Conservation (phyloP, 2,329 filamentous ascomycete species). For the Fusarium decemcellulare region DNA sequence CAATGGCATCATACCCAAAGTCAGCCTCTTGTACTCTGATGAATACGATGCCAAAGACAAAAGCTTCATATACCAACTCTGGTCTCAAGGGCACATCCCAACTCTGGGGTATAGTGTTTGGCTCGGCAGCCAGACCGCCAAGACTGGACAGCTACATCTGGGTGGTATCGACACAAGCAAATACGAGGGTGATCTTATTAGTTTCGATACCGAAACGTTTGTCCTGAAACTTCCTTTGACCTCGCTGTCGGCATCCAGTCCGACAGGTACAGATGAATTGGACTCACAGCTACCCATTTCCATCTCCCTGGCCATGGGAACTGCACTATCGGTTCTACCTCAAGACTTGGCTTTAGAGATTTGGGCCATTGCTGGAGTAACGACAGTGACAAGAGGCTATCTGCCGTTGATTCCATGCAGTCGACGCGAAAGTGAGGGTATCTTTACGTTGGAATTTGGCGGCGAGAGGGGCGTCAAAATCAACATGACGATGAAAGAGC, state of each 20-base stretch:
- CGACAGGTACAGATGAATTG: not conserved
- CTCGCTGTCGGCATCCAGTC: not conserved
- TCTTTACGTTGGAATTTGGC: not conserved
- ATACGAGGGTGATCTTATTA: not conserved
- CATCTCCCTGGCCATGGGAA: not conserved
- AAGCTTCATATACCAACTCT: not conserved
- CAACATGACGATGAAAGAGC: constrained; percentile 1
- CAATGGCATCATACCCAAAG: not conserved
- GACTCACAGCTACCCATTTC: not conserved
- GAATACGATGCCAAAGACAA: not conserved
- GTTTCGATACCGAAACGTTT: not conserved
- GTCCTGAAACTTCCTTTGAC: not conserved
- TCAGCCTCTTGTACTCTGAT: not conserved
- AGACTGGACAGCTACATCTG: not conserved
- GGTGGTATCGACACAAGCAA: constrained; percentile 1
- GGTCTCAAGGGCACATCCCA: not conserved
- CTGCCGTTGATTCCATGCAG: not conserved
- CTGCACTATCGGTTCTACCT: not conserved
- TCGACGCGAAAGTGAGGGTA: not conserved
- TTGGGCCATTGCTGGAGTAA: not conserved
- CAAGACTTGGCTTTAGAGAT: not conserved
- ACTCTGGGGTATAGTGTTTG: not conserved
- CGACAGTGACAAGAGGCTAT: not conserved
- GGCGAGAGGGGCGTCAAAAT: not conserved
- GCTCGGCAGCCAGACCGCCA: not conserved